Evolutionary conservation across 805 yeast species (phyloP).

Genomic region (Candida corydali): DNA sequence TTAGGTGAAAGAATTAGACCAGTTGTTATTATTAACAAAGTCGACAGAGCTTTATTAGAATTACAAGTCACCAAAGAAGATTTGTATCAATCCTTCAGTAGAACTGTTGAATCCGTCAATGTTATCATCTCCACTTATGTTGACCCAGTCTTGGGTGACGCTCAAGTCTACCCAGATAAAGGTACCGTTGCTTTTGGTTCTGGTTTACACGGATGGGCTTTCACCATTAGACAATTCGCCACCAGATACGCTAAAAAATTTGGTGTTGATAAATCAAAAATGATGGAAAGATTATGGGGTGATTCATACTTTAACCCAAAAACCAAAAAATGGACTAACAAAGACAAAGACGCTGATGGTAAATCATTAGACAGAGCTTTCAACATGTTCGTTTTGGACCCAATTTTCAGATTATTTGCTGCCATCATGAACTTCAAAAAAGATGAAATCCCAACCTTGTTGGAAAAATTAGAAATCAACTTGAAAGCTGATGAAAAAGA

Average conservation of each 20-base stretch:
- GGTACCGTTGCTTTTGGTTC: slow-evolving; percentile 99
- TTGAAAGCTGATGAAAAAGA: slow-evolving; percentile 97
- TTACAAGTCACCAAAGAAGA: slow-evolving; percentile 99
- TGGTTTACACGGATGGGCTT: slow-evolving; percentile 99
- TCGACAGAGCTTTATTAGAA: slow-evolving; percentile 98
- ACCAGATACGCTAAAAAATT: slow-evolving; percentile 97
- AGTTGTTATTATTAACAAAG: slow-evolving; percentile 97
- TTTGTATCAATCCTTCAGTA: slow-evolving; percentile 94
- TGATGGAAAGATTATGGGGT: slow-evolving; percentile 99
- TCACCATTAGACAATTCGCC: slow-evolving; percentile 99
- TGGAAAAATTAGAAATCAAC: slow-evolving; percentile 89
- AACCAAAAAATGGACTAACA: slow-evolving; percentile 99
- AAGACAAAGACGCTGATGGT: slow-evolving; percentile 93
- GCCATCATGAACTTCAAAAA: slow-evolving; percentile 99
- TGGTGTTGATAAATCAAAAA: slow-evolving; percentile 96
- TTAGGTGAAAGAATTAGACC: slow-evolving; percentile 99
- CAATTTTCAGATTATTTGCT: slow-evolving; percentile 95
- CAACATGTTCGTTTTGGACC: slow-evolving; percentile 98
- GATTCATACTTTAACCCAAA: slow-evolving; percentile 99
- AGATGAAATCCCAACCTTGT: slow-evolving; percentile 88
- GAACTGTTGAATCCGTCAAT: slow-evolving; percentile 99
- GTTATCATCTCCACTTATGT: slow-evolving; percentile 94
- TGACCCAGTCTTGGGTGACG: slow-evolving; percentile 89
- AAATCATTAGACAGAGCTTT: slow-evolving; percentile 96
- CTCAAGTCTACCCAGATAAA: slow-evolving; percentile 96